Base-by-base conservation (phyloP, 148 eudicot genomes). In the Mesembryanthemum crystallinum region DNA sequence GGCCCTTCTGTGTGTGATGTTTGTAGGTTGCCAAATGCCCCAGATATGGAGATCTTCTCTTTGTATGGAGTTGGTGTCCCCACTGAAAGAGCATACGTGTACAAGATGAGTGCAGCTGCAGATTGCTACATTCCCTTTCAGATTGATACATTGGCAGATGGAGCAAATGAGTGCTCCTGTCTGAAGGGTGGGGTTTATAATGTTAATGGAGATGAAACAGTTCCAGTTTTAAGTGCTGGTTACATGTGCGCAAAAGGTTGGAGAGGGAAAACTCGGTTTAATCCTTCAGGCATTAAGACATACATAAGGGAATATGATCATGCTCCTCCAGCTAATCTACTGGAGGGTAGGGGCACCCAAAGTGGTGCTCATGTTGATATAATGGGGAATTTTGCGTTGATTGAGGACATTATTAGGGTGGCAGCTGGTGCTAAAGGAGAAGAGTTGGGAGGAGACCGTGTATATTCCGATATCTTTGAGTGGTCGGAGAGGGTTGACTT, bases 281-380 rank as follows among this genome's bases (percentile, higher is more conserved):
- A 93, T 71, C 98, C 98, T 32, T 86, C 94, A 1, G 98, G 96
- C 3, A 87, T 88, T 25, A 73, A 55, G 69, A 88, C 90, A 27
- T 86, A 80, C 71, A 73, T 86, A 71, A 87, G 94, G 78, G 98
- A 93, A 79, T 93, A 91, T 68, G 76, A 81, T 67, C 98, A 93
- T 77, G 87, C 89, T 24, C 94, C 98, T 72, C 98, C 98, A 0
- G 86, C 91, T 25, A 93, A 74, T 74, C 88, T 91, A 32, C 78
- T 93, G 37, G 94, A 93, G 71, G 98, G 98, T 18, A 81, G 98
- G 73, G 98, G 98, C 42, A 88, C 94, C 25, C 91, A 93, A 73
- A 93, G 98, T 64, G 98, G 98, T 64, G 89, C 89, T 52, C 98
- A 93, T 80, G 98, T 93, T 8, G 94, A 93, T 77, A 91, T 91